Evolutionary conservation across 2,329 filamentous ascomycete species (phyloP), one percentile per base, ranked within the genome.

Genomic region (Fusarium coffeatum): DNA sequence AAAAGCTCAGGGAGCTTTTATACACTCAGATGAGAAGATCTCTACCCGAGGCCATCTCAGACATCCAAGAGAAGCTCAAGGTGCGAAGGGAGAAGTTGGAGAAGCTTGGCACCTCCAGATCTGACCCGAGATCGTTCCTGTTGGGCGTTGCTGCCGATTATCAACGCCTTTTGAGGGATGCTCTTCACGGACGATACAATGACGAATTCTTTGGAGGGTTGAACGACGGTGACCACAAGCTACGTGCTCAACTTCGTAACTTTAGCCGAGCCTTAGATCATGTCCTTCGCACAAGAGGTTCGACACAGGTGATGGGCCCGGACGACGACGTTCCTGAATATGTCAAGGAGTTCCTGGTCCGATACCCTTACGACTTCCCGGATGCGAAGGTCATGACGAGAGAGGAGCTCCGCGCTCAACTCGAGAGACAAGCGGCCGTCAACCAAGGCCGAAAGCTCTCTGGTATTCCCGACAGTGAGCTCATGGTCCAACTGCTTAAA

Each of bases 121-220:
- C 68, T 2, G 75, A 59, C 1, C 16, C 54, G 1, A 64, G 79
- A 27, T 59, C 67, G 0, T 81, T 79, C 54, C 72, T 83, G 13
- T 63, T 83, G 2, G 53, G 66, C 1, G 77, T 83, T 18, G 79
- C 81, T 22, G 74, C 73, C 30, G 64, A 71, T 0, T 83, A 82
- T 51, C 78, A 78, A 32, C 63, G 63, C 1, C 62, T 80, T 10
- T 72, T 74, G 1, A 59, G 71, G 6, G 74, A 78, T 42, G 77
- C 72, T 2, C 66, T 77, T 2, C 28, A 73, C 2, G 78, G 78
- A 0, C 69, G 67, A 2, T 80, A 80, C 56, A 72, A 60, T 7
- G 76, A 79, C 54, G 76, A 65, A 0, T 84, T 84, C 59, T 84
- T 84, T 47, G 75, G 77, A 4, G 69, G 55, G 1, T 20, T 71